Base-by-base conservation (phyloP, 768 basidiomycete genomes). In the Mrakia gelida region DNA sequence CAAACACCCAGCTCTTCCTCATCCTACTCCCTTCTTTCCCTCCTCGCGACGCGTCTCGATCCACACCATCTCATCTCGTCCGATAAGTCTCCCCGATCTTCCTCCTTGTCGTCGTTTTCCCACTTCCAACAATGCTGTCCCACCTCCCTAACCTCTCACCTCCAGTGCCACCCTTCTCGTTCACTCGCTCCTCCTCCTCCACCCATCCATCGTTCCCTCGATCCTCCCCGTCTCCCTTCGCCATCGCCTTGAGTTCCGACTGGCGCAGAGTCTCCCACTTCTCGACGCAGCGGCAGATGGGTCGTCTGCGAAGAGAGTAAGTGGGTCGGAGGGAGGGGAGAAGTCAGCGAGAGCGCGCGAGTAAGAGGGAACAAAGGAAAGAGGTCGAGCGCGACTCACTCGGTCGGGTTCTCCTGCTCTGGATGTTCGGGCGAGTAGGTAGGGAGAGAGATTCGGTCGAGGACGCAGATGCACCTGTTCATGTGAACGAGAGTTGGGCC, bases 391-490 rank as follows among this genome's bases (percentile, higher is more conserved):
- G 28, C 26, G 26, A 34, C n/a, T 41, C 16, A 43, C 70, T 71
- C 49, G 10, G 89, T 54, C 88, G 43, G 26, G 16, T 38, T 28
- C 78, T 45, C 52, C 56, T 21, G 56, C 30, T n/a, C 38, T 45
- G 18, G 65, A 77, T 65, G 30, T 23, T 65, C 63, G 2, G 30
- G 63, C 2, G 63, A 32, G 63, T 65, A 65, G 1, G 63, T 38
- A 2, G 63, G 63, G 28, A 65, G 63, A 3, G 63, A 45, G 23
- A 74, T 74, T 28, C 73, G 41, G 13, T 30, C 59, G 28, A 61
- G 73, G 10, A 61, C 54, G 38, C 96, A 75, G 87, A 49, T 73
- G 49, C 71, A 23, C 6, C 71, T 38, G 41, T 38, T 16, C 1
- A 4, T 9, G 5, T 5, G 38, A 21, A 30, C 15, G 43, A 30